Percentiles rank a stretch among this genome's conserved stretches.
phyloP scores from a whole-genome alignment of 768 basidiomycete species.

The Polyporus arcularius region DNA sequence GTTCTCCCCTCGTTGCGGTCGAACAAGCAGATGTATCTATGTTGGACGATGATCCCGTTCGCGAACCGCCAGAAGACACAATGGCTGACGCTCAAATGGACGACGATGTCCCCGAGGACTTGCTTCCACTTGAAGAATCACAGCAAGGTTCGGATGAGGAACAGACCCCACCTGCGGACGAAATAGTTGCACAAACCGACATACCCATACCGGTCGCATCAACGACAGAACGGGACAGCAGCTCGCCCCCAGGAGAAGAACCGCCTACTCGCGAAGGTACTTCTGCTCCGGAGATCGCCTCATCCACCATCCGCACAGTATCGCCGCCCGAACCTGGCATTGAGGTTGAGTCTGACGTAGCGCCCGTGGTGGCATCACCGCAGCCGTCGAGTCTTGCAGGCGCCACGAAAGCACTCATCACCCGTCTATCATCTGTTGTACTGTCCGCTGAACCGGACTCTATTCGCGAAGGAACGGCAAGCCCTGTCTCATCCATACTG shows the following conservation, averaged over 20 bases:
- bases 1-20: neutral
- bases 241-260: too few relatives aligned
- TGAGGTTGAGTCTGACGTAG: too few relatives aligned
- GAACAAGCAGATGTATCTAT: conserved; percentile 1
- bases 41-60: neutral
- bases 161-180: neutral
- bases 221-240: too few relatives aligned
- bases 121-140: neutral
- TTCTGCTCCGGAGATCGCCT: too few relatives aligned
- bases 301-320: too few relatives aligned
- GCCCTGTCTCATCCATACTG: conserved; percentile 7
- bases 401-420: neutral
- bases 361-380: too few relatives aligned
- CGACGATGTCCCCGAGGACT: neutral
- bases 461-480: neutral
- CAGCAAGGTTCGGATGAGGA: neutral
- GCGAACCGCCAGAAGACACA: neutral
- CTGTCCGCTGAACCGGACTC: neutral
- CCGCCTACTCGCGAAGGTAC: too few relatives aligned
- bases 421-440: neutral
- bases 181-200: neutral
- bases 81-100: neutral
- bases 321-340: too few relatives aligned
- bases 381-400: neutral
- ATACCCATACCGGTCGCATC: too few relatives aligned